Percentiles rank a stretch among this genome's conserved stretches.
Conservation (phyloP, 495 filamentous ascomycete genomes). For the Parmelia sp. region DNA sequence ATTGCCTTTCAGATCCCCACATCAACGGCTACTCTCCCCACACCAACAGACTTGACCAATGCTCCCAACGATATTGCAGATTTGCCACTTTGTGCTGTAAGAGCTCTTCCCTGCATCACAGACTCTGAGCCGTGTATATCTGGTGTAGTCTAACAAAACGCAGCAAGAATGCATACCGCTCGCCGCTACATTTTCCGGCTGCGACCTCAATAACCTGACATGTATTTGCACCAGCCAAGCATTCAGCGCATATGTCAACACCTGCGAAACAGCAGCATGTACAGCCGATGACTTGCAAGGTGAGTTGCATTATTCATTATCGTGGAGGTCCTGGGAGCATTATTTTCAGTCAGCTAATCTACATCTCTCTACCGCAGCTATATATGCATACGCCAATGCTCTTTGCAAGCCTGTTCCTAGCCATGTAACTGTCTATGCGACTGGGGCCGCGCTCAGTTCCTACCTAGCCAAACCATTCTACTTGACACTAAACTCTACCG, state of each 20-base stretch:
- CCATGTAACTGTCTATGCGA: background rate
- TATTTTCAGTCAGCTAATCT: background rate
- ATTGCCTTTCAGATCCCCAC: background rate
- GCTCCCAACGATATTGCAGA: background rate
- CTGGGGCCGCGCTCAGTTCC: background rate
- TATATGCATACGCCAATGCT: background rate
- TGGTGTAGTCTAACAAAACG: background rate
- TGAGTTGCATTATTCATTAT: no score
- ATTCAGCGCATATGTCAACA: background rate
- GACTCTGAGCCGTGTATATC: background rate
- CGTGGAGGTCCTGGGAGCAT: no score
- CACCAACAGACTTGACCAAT: conserved; percentile 3
- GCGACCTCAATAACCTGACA: background rate
- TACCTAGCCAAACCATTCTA: background rate
- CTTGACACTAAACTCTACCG: background rate
- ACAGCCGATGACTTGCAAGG: conserved; percentile 2
- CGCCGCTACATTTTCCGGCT: background rate
- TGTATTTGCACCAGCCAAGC: background rate
- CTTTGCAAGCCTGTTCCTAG: background rate
- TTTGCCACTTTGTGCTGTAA: background rate
- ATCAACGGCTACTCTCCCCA: background rate
- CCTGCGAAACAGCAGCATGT: background rate
- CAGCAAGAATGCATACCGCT: background rate
- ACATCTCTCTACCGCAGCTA: background rate
- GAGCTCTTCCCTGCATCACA: no score